Percentiles rank a stretch among this genome's conserved stretches.
Evolutionary conservation across 2,329 filamentous ascomycete species (phyloP).

Genomic region (Aspergillus awamori): DNA sequence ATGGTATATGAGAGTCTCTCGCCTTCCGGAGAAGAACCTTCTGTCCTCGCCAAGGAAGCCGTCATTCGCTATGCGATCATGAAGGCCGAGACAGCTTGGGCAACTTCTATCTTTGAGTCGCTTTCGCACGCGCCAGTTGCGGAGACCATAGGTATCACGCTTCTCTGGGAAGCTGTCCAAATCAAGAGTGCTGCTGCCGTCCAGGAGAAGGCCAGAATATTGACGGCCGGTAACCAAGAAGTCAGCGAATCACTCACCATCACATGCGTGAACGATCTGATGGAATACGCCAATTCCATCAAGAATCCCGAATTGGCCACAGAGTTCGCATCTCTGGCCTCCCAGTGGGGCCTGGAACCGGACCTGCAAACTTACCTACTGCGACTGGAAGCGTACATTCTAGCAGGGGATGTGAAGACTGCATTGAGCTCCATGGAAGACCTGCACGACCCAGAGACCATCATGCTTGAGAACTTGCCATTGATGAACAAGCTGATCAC

Average conservation of each 20-base stretch:
- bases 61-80: conserved; percentile 65
- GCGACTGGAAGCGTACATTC: conserved; percentile 75
- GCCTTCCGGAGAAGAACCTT: conserved; percentile 44
- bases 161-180: conserved; percentile 74
- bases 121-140: conserved; percentile 53
- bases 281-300: conserved; percentile 71
- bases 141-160: conserved; percentile 69
- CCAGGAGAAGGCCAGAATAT: conserved; percentile 70
- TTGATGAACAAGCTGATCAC: conserved; percentile 73
- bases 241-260: conserved; percentile 62
- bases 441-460: conserved; percentile 53
- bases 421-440: conserved; percentile 57
- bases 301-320: conserved; percentile 73
- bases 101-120: conserved; percentile 60
- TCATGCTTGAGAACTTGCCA: conserved; percentile 62
- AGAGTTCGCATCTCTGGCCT: conserved; percentile 69
- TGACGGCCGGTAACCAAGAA: conserved; percentile 55
- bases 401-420: conserved; percentile 70
- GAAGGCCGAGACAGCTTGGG: conserved; percentile 64
- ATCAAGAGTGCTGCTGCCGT: conserved; percentile 74
- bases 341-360: conserved; percentile 66
- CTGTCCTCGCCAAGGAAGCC: conserved; percentile 53
- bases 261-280: conserved; percentile 73
- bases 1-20: conserved; percentile 67
- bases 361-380: conserved; percentile 72